Evolutionary conservation across 2,329 filamentous ascomycete genomes (phyloP).

Genomic region (Westerdykella aurantiaca): DNA sequence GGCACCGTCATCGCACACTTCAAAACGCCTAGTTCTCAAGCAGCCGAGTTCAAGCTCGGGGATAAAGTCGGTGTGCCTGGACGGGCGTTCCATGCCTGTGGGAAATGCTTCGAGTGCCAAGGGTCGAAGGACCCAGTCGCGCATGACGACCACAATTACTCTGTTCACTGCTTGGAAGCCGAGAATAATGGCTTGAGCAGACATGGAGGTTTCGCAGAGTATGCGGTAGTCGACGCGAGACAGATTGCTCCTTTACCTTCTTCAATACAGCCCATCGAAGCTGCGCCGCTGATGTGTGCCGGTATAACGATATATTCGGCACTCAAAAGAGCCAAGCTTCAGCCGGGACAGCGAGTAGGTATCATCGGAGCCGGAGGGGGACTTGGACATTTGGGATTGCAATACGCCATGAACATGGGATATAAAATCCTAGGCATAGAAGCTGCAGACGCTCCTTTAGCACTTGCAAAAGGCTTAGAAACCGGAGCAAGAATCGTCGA

Average conservation of each 20-base stretch:
- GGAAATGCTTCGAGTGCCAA: conserved; percentile 39
- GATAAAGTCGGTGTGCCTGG: conserved; percentile 40
- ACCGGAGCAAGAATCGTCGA: conserved; percentile 37
- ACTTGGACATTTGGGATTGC: conserved; percentile 27
- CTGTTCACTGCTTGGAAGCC: conserved; percentile 35
- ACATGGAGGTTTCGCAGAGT: conserved; percentile 41
- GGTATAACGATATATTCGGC: conserved; percentile 41
- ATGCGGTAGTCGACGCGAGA: conserved; percentile 40
- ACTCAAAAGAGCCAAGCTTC: conserved; percentile 32
- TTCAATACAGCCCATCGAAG: conserved; percentile 32
- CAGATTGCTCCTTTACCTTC: conserved; percentile 35
- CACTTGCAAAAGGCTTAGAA: conserved; percentile 31
- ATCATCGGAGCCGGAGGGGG: conserved; percentile 39
- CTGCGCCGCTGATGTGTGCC: conserved; percentile 42
- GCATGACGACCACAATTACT: conserved; percentile 38
- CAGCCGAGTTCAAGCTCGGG: conserved; percentile 18
- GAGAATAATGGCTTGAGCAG: conserved; percentile 29
- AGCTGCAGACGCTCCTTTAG: conserved; percentile 33
- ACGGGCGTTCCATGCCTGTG: conserved; percentile 40
- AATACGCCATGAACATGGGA: conserved; percentile 30
- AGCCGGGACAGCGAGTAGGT: conserved; percentile 33
- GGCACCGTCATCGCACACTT: conserved; percentile 38
- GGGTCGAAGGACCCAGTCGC: conserved; percentile 21
- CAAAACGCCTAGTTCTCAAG: conserved; percentile 15
- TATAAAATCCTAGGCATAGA: conserved; percentile 37